Conservation (phyloP, 768 basidiomycete genomes). For the Kwoniella europaea region DNA sequence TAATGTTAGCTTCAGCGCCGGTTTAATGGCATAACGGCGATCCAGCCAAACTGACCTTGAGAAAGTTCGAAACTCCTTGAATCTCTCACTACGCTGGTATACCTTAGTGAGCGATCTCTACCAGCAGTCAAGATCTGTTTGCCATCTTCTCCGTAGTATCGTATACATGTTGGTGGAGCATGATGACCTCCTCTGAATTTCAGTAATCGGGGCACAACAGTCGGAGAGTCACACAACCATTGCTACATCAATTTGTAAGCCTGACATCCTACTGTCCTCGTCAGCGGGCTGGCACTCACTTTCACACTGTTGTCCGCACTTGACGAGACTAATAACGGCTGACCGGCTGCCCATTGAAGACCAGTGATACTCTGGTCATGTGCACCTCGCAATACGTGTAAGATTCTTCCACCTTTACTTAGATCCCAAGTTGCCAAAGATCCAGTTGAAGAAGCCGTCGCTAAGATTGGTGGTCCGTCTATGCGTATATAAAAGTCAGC, state of each 20-base stretch:
- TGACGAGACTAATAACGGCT: conserved; percentile 85
- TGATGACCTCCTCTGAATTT: conserved; percentile 94
- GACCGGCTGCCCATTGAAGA: conserved; percentile 89
- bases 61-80: conserved; percentile 92
- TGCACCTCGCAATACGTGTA: conserved; percentile 84
- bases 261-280: not conserved
- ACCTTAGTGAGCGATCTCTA: conserved; percentile 83
- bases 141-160: conserved; percentile 96
- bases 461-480: conserved; percentile 89
- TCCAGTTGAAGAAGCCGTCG: conserved; percentile 82
- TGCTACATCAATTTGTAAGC: conserved; percentile 65
- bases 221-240: conserved; percentile 96
- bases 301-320: conserved; percentile 96
- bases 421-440: conserved; percentile 94
- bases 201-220: conserved; percentile 79
- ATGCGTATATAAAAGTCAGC: conserved; percentile 3
- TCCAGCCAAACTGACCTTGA: conserved; percentile 67
- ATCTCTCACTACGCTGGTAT: conserved; percentile 90
- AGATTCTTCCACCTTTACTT: conserved; percentile 74
- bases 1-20: too few species aligned
- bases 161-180: conserved; percentile 83
- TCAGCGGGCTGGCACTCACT: conserved; percentile 60
- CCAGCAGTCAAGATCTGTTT: conserved; percentile 86
- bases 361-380: conserved; percentile 84
- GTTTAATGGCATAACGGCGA: too few species aligned